Conservation (phyloP, 2,329 filamentous ascomycete genomes). For the Phyllosticta citrichinensis region DNA sequence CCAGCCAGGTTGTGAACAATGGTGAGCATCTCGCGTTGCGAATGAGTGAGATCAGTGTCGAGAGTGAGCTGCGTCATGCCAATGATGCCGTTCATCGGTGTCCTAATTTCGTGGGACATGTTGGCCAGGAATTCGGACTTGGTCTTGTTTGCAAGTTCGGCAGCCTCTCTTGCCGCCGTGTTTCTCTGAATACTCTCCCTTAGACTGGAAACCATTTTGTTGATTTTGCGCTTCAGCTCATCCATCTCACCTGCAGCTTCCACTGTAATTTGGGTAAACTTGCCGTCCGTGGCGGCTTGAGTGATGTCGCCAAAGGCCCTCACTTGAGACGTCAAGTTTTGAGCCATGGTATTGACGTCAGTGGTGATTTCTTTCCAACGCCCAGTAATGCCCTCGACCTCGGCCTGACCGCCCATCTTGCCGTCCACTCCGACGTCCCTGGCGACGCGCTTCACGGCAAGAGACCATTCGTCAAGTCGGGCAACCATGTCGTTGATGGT, state of each 20-base stretch:
- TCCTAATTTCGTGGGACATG: constrained; percentile 97
- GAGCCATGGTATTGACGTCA: constrained; percentile 84
- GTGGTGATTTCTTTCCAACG: constrained; percentile 98
- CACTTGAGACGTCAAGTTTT: constrained; percentile 86
- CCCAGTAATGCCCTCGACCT: constrained; percentile 84
- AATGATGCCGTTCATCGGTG: constrained; percentile 95
- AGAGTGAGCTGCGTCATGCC: constrained; percentile 96
- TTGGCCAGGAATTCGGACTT: constrained; percentile 98
- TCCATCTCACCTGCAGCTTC: constrained; percentile 99
- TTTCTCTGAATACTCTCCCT: constrained; percentile 95
- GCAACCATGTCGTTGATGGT: constrained; percentile 99
- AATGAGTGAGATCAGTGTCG: constrained; percentile 85
- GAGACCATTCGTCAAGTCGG: constrained; percentile 87
- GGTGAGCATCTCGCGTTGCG: constrained; percentile 96
- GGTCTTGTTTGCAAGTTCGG: constrained; percentile 92
- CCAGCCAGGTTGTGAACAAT: constrained; percentile 96
- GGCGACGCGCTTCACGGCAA: constrained; percentile 89
- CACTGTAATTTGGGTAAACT: constrained; percentile 94
- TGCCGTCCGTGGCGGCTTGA: constrained; percentile 92
- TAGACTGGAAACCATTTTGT: constrained; percentile 95
- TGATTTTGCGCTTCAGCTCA: constrained; percentile 97
- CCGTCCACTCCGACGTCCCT: constrained; percentile 96
- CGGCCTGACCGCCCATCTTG: constrained; percentile 96
- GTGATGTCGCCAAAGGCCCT: constrained; percentile 97
- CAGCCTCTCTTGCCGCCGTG: constrained; percentile 87